These are phyloP conservation scores for Claviceps capensis DNA, from an alignment of 2,329 filamentous ascomycete genomes.

Conservation along the genomic window DNA sequence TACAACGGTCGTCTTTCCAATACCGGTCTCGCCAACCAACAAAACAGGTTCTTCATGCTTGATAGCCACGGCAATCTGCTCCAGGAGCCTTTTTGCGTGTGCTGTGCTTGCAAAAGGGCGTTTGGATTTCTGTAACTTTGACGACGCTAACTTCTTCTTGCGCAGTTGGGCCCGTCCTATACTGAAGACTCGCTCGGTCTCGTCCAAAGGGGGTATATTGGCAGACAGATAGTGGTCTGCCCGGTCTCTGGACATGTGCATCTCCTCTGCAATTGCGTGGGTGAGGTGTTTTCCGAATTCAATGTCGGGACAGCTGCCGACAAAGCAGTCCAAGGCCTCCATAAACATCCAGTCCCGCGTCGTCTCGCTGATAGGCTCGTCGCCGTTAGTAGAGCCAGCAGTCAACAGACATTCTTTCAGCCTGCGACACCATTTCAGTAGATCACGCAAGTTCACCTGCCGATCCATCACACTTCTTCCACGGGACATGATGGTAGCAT, in stretches of 20 bases:
- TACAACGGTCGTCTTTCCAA: constrained; percentile 92
- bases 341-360: constrained; percentile 76
- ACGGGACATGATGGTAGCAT: constrained; percentile 20
- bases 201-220: constrained; percentile 57
- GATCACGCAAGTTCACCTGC: constrained; percentile 58
- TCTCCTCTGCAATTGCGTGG: constrained; percentile 64
- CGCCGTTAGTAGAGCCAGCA: constrained; percentile 48
- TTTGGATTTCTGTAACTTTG: constrained; percentile 36
- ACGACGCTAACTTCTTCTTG: constrained; percentile 38
- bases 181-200: constrained; percentile 40
- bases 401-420: constrained; percentile 51
- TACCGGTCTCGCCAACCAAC: constrained; percentile 96
- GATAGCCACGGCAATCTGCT: constrained; percentile 75
- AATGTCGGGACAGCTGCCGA: constrained; percentile 60
- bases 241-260: constrained; percentile 74
- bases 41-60: constrained; percentile 77
- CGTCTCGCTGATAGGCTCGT: constrained; percentile 59
- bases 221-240: constrained; percentile 63
- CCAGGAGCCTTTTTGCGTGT: constrained; percentile 71
- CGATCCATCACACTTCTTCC: constrained; percentile 31
- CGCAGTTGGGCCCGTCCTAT: constrained; percentile 54
- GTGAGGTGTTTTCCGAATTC: constrained; percentile 47
- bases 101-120: constrained; percentile 77
- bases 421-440: constrained; percentile 83
- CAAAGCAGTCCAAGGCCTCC: constrained; percentile 87